A percentile compares a stretch with the other conserved stretches of the same genome.
Conservation (phyloP, 148 eudicot species). For the Silene conica region DNA sequence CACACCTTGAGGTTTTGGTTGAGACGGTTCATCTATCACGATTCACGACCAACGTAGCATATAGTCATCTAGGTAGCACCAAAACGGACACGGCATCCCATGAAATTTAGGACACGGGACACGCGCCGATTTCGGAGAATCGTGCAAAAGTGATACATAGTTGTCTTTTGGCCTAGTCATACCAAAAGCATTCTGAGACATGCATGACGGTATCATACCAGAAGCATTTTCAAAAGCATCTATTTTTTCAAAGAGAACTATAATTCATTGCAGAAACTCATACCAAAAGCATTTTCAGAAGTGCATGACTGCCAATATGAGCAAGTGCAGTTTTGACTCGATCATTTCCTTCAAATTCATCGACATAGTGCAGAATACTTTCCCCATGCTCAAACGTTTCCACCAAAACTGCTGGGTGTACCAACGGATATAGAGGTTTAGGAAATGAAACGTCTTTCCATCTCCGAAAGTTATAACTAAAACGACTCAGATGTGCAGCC, state of each 20-base stretch:
- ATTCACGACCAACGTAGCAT: too few relatives aligned
- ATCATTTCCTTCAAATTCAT: slow-evolving; percentile 56
- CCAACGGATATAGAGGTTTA: slow-evolving; percentile 81
- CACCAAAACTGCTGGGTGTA: slow-evolving; percentile 82
- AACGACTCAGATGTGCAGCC: slow-evolving; percentile 85
- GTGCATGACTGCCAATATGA: slow-evolving; percentile 83
- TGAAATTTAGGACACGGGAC: too few relatives aligned
- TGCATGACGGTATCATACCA: slow-evolving; percentile 36
- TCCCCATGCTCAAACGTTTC: slow-evolving; percentile 85
- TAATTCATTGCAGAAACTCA: slow-evolving; percentile 3
- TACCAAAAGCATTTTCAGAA: slow-evolving; percentile 88
- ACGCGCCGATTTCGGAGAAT: too few relatives aligned
- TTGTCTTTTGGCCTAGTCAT: too few relatives aligned
- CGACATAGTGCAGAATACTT: slow-evolving; percentile 55
- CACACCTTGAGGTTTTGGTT: too few relatives aligned
- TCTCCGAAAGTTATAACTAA: slow-evolving; percentile 67
- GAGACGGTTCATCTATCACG: too few relatives aligned
- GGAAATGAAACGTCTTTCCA: slow-evolving; percentile 89
- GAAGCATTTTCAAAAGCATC: background rate
- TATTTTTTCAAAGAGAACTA: slow-evolving; percentile 4
- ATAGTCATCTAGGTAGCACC: too few relatives aligned
- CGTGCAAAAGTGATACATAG: too few relatives aligned
- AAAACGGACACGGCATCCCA: too few relatives aligned
- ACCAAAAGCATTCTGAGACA: slow-evolving; percentile 87
- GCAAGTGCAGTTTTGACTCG: slow-evolving; percentile 64